Conservation (phyloP, 2,329 filamentous ascomycete genomes). For the Pyrenochaeta sp. region DNA sequence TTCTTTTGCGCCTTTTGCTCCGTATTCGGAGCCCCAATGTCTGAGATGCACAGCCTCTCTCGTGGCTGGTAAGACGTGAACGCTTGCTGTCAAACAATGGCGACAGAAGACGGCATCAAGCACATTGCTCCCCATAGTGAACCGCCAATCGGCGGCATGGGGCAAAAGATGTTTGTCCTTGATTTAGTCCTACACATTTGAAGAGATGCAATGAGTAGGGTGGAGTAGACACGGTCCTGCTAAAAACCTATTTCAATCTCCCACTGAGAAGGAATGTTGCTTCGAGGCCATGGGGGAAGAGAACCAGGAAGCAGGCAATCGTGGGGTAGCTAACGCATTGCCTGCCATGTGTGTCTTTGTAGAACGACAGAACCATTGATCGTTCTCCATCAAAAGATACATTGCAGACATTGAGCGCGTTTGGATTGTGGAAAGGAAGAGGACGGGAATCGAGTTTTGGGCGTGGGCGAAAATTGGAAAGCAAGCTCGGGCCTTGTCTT, state of each 20-base stretch:
- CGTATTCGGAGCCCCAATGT: too few species aligned
- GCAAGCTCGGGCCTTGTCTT: slow-evolving; percentile 19
- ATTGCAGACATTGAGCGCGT: slow-evolving; percentile 6
- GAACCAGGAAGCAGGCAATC: slow-evolving; percentile 61
- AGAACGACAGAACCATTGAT: slow-evolving; percentile 27
- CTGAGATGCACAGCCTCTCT: too few species aligned
- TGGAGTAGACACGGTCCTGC: slow-evolving; percentile 64
- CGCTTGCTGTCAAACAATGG: neutral
- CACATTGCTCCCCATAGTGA: too few species aligned
- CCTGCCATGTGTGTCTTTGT: slow-evolving; percentile 8
- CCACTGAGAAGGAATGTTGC: slow-evolving; percentile 62
- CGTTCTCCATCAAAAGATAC: slow-evolving; percentile 13
- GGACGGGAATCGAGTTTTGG: slow-evolving; percentile 7
- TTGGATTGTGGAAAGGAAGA: slow-evolving; percentile 13
- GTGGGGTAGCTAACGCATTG: slow-evolving; percentile 46
- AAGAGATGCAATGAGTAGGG: slow-evolving; percentile 54
- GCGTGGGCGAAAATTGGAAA: slow-evolving; percentile 15
- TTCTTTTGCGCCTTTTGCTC: neutral
- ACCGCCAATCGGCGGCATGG: neutral
- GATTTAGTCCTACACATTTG: slow-evolving; percentile 58
- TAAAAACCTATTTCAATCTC: slow-evolving; percentile 61
- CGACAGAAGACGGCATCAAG: too few species aligned
- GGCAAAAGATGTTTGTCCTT: slow-evolving; percentile 55
- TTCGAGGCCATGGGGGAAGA: slow-evolving; percentile 55
- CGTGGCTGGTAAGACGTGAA: neutral